phyloP scores from a whole-genome alignment of 2,329 filamentous ascomycete species.

The Penicillium glabrum region DNA sequence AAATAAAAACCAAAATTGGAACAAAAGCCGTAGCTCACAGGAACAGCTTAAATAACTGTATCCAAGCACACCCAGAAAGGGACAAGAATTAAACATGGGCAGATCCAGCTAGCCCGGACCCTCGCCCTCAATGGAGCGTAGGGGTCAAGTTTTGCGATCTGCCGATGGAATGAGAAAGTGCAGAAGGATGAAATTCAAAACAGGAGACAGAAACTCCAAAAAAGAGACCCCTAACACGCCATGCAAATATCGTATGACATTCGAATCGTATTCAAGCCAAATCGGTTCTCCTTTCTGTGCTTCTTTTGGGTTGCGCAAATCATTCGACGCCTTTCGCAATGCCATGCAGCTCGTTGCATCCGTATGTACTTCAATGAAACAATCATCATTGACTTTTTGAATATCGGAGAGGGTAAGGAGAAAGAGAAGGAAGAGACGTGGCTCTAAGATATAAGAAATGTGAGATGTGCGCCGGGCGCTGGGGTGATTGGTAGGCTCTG shows the following conservation, averaged over 20 bases:
- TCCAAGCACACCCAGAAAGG: slow-evolving; percentile 6
- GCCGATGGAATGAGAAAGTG: slow-evolving; percentile 7
- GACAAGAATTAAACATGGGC: slow-evolving; percentile 7
- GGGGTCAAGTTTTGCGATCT: slow-evolving; percentile 3
- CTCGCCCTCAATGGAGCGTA: background rate
- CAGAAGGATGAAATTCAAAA: slow-evolving; percentile 9
- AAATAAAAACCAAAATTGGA: slow-evolving; percentile 3
- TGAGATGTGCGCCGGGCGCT: background rate
- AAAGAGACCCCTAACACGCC: slow-evolving; percentile 15
- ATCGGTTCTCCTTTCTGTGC: slow-evolving; percentile 15
- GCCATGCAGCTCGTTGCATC: slow-evolving; percentile 23
- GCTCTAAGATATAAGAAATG: background rate
- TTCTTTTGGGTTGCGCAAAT: slow-evolving; percentile 14
- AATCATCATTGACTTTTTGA: slow-evolving; percentile 6
- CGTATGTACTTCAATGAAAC: slow-evolving; percentile 24
- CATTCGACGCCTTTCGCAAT: slow-evolving; percentile 27
- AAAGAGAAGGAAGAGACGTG: background rate
- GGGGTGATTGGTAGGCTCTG: background rate
- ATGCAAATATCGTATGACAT: slow-evolving; percentile 26
- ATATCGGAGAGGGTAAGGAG: background rate
- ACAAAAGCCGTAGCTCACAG: slow-evolving; percentile 6
- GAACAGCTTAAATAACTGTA: background rate
- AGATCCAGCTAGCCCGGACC: slow-evolving; percentile 7
- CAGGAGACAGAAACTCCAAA: slow-evolving; percentile 12
- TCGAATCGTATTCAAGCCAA: slow-evolving; percentile 18